Conservation (phyloP, 2,329 filamentous ascomycete genomes). For the Onygenales sp. region DNA sequence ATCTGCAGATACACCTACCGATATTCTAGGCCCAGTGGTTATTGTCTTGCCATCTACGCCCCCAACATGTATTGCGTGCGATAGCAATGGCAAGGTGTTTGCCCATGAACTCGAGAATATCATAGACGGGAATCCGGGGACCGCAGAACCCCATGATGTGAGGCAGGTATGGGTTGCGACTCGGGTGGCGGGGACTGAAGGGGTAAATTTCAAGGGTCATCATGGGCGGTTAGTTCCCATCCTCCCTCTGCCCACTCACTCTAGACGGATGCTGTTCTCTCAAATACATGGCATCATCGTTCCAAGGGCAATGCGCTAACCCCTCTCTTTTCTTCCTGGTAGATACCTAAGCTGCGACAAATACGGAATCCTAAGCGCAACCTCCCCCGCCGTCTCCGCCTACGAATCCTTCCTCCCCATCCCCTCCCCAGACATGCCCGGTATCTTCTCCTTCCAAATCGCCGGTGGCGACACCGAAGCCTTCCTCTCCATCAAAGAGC, state of each 20-base stretch:
- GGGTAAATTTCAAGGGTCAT: conserved; percentile 78
- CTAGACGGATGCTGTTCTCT: conserved; percentile 1
- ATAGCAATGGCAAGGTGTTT: conserved; percentile 80
- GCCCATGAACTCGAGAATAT: conserved; percentile 76
- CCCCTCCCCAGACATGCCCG: conserved; percentile 51
- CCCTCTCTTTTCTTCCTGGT: not conserved
- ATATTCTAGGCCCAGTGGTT: conserved; percentile 73
- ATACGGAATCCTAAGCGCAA: conserved; percentile 67
- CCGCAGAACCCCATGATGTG: conserved; percentile 89
- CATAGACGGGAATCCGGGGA: conserved; percentile 70
- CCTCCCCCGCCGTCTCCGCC: conserved; percentile 69
- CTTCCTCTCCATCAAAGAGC: conserved; percentile 55
- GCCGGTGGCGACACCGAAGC: conserved; percentile 49
- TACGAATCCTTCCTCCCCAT: conserved; percentile 74
- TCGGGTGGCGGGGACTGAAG: conserved; percentile 69
- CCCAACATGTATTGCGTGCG: conserved; percentile 69
- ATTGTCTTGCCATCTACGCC: conserved; percentile 69
- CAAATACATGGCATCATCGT: not conserved
- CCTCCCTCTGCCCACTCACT: not conserved
- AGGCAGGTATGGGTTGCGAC: conserved; percentile 92
- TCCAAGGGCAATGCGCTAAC: not conserved
- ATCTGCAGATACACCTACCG: conserved; percentile 61
- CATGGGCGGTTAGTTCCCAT: conserved; percentile 58
- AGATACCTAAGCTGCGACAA: conserved; percentile 83
- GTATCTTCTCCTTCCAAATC: conserved; percentile 67